phyloP scores from a whole-genome alignment of 2,329 filamentous ascomycete species.

The Tympanopsis confertula region DNA sequence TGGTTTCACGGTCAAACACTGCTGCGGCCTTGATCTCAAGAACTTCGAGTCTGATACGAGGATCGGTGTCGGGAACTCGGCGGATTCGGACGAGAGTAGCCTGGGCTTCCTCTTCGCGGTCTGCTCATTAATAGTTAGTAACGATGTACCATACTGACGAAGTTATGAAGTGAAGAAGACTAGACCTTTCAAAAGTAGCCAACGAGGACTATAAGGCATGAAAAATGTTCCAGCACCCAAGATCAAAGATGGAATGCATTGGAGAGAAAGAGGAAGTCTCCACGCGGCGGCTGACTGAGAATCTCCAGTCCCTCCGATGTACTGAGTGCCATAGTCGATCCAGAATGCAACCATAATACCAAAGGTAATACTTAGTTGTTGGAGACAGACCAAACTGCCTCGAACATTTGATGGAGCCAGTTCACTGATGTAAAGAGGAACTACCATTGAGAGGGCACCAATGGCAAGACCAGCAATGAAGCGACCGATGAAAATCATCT shows the following conservation, averaged over 20 bases:
- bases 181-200: constrained; percentile 62
- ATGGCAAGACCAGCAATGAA: constrained; percentile 45
- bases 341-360: constrained; percentile 53
- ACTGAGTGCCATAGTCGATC: constrained; percentile 55
- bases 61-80: constrained; percentile 46
- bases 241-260: constrained; percentile 54
- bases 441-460: constrained; percentile 1
- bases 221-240: constrained; percentile 63
- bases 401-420: constrained; percentile 10
- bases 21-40: constrained; percentile 75
- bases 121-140: too few species aligned
- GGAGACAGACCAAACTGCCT: constrained; percentile 30
- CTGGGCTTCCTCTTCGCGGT: constrained; percentile 56
- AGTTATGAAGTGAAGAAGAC: too few species aligned
- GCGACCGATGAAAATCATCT: constrained; percentile 56
- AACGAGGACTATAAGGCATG: constrained; percentile 70
- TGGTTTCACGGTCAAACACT: constrained; percentile 63
- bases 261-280: constrained; percentile 62
- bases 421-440: background rate
- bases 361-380: constrained; percentile 44
- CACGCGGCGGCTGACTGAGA: constrained; percentile 58
- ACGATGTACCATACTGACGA: too few species aligned
- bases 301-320: constrained; percentile 48
- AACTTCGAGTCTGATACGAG: constrained; percentile 64
- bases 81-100: constrained; percentile 52